Evolutionary conservation across 2,329 filamentous ascomycete species (phyloP).

Genomic region (Apiospora pterosperma): DNA sequence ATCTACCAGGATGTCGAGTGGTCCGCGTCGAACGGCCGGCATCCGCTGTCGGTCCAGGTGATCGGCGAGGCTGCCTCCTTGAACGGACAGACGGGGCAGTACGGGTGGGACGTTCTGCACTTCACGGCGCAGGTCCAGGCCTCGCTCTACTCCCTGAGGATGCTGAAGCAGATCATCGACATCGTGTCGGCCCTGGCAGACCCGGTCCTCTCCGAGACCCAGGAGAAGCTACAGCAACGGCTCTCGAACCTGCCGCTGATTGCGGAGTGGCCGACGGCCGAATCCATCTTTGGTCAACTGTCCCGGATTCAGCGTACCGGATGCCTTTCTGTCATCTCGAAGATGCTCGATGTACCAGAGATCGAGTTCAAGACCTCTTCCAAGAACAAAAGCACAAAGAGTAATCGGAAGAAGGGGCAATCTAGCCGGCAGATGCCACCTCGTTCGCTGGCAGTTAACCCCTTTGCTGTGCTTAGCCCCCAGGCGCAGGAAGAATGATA

Average conservation of each 20-base stretch:
- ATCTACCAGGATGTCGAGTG: conserved; percentile 33
- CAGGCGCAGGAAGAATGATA: conserved; percentile 4
- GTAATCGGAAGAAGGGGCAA: neutral
- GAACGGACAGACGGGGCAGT: conserved; percentile 22
- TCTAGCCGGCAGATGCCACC: neutral
- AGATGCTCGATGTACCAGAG: conserved; percentile 3
- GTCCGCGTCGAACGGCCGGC: conserved; percentile 27
- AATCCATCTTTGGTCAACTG: neutral
- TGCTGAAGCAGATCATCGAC: conserved; percentile 46
- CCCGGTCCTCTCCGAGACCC: neutral
- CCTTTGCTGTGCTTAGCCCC: conserved; percentile 3
- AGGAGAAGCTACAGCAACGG: conserved; percentile 1
- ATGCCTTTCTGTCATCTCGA: neutral
- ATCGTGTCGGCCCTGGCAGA: neutral
- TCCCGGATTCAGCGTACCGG: neutral
- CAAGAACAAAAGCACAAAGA: neutral
- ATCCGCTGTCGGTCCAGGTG: conserved; percentile 26
- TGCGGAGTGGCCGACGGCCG: conserved; percentile 5
- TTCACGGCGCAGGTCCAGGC: conserved; percentile 59
- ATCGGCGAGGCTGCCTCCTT: conserved; percentile 20
- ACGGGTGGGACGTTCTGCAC: conserved; percentile 57
- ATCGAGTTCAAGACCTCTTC: neutral
- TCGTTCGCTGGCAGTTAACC: conserved; percentile 4
- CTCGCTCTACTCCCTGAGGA: conserved; percentile 58
- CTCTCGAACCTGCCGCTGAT: conserved; percentile 7